Percentiles rank a stretch among this genome's conserved stretches.
phyloP scores from a whole-genome alignment of 1,284 basidiomycete genomes.

The Pyrrhoderma lamaoense region DNA sequence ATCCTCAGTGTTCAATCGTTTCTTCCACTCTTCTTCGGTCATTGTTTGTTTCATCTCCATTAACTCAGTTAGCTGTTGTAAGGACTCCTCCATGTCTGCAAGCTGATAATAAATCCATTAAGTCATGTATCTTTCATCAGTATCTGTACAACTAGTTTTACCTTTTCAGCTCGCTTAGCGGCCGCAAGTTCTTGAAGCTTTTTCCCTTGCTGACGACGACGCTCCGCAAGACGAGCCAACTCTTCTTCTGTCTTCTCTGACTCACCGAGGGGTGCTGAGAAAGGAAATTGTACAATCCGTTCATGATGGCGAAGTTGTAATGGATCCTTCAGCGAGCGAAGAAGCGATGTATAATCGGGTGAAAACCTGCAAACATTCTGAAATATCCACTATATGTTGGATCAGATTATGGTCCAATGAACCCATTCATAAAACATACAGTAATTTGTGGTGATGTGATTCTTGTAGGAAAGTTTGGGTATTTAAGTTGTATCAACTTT shows the following conservation, averaged over 20 bases:
- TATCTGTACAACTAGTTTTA: constrained; percentile 26
- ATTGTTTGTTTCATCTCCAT: constrained; percentile 60
- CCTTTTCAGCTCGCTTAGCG: constrained; percentile 81
- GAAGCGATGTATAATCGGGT: constrained; percentile 64
- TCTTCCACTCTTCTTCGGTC: constrained; percentile 72
- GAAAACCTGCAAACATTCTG: constrained; percentile 86
- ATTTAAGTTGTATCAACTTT: constrained; percentile 92
- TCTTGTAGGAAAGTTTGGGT: constrained; percentile 73
- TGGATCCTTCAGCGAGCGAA: constrained; percentile 62
- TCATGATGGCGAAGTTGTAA: constrained; percentile 57
- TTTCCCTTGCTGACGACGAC: constrained; percentile 76
- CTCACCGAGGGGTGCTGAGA: constrained; percentile 46
- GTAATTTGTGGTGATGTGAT: constrained; percentile 44
- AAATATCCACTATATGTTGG: constrained; percentile 68
- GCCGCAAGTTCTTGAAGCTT: constrained; percentile 92
- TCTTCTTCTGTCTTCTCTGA: constrained; percentile 94
- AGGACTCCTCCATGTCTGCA: constrained; percentile 74
- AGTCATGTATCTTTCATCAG: too few relatives aligned
- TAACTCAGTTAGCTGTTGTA: constrained; percentile 65
- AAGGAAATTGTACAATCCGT: constrained; percentile 83
- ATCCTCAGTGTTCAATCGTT: constrained; percentile 58
- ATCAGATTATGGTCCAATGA: neutral
- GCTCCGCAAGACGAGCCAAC: constrained; percentile 68
- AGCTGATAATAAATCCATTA: constrained; percentile 47
- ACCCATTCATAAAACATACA: constrained; percentile 23